Percentiles rank a stretch among this genome's conserved stretches.
These are phyloP conservation scores for Eucalyptus curtisii DNA, from an alignment of 345 rosid genomes.

Conservation along the genomic window DNA sequence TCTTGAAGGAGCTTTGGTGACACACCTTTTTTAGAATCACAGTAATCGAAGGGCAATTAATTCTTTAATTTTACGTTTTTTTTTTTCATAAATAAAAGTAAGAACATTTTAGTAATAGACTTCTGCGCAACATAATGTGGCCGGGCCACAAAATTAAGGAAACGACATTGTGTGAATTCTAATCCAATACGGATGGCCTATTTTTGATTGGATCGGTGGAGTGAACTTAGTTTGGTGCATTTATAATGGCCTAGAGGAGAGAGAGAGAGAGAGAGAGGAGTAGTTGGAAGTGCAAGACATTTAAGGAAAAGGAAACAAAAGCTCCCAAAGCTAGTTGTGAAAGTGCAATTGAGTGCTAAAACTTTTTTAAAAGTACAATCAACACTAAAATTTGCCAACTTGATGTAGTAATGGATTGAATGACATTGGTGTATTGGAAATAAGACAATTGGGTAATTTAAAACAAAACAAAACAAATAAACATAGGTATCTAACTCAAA, in stretches of 20 bases:
- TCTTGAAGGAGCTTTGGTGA: neutral
- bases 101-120: no score
- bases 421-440: neutral
- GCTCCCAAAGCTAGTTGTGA: accelerated
- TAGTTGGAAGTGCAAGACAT: no score
- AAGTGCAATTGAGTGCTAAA: no score
- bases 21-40: neutral
- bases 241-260: neutral
- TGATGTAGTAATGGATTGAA: neutral
- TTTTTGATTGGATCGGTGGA: neutral
- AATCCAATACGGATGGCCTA: neutral
- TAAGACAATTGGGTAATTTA: neutral
- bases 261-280: no score
- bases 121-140: neutral
- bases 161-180: neutral
- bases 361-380: no score
- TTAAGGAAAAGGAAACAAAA: no score
- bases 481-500: no score
- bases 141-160: neutral
- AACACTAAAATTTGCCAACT: no score
- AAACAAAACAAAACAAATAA: no score
- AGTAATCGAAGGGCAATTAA: neutral
- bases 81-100: no score
- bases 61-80: neutral
- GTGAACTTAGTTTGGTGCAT: neutral